Percentiles rank a stretch among this genome's conserved stretches.
Evolutionary conservation across 257 asterid species (phyloP).

Genomic region (Nicotiana knightiana): DNA sequence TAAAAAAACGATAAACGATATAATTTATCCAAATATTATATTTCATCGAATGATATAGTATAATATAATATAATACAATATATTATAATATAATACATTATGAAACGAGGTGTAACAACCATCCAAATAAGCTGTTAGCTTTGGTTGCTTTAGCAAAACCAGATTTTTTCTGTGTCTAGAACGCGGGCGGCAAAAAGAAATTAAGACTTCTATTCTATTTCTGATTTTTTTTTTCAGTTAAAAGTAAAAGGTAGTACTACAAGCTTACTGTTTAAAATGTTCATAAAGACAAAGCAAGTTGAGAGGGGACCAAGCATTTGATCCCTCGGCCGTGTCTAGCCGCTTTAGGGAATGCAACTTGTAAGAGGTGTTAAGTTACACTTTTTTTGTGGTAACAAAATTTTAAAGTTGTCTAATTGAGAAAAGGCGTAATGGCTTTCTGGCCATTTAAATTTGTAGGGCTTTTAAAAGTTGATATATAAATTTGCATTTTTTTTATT

Average conservation of each 20-base stretch:
- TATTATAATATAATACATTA: too few relatives aligned
- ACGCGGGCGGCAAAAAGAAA: not conserved
- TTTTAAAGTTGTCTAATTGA: too few relatives aligned
- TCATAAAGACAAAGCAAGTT: not conserved
- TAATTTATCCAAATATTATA: too few relatives aligned
- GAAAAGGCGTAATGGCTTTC: too few relatives aligned
- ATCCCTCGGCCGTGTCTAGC: not conserved
- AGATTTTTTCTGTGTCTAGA: not conserved
- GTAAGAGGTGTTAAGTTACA: not conserved
- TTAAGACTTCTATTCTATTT: not conserved
- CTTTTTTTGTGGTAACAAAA: not conserved
- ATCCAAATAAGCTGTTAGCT: not conserved
- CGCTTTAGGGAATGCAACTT: not conserved
- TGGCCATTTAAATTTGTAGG: too few relatives aligned
- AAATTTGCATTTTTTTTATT: too few relatives aligned
- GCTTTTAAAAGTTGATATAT: too few relatives aligned
- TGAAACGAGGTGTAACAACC: too few relatives aligned
- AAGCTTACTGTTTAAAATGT: not conserved
- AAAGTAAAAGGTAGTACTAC: not conserved
- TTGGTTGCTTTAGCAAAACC: not conserved
- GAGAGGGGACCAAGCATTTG: not conserved
- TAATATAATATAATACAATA: too few relatives aligned
- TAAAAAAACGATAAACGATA: too few relatives aligned
- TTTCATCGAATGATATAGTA: too few relatives aligned
- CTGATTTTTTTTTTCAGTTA: not conserved